These are phyloP conservation scores for Ambrosia artemisiifolia DNA, from an alignment of 129 eudicot species.

Conservation along the genomic window DNA sequence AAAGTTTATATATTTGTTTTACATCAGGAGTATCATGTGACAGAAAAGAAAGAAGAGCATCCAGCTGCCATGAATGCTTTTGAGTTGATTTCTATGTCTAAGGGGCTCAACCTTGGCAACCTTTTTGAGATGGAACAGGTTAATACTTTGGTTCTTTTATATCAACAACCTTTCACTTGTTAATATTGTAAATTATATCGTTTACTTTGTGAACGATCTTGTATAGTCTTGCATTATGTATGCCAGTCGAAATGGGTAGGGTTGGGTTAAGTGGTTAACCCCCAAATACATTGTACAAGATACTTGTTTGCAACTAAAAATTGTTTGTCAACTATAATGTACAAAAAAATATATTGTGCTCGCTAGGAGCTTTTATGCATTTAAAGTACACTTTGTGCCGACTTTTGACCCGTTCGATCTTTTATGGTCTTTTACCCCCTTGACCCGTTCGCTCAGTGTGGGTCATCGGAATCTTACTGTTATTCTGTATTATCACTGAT, in stretches of 20 bases:
- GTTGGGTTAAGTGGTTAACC: neutral
- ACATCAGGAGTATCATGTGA: constrained; percentile 74
- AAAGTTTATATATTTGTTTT: constrained; percentile 20
- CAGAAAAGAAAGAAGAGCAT: constrained; percentile 76
- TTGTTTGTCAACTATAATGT: neutral
- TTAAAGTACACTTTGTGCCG: neutral
- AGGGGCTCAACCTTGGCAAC: constrained; percentile 90
- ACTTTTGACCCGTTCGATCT: neutral
- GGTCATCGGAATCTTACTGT: neutral
- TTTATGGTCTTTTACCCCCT: neutral
- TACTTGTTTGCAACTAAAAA: neutral
- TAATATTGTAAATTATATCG: neutral
- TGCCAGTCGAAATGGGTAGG: neutral
- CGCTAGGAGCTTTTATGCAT: neutral
- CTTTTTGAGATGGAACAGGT: constrained; percentile 87
- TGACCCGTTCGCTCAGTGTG: neutral
- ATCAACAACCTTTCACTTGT: neutral
- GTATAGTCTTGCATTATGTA: neutral
- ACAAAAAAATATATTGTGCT: neutral
- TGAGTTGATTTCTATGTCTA: constrained; percentile 90
- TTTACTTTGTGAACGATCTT: neutral
- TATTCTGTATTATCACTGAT: no score
- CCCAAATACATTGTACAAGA: neutral
- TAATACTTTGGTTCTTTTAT: neutral
- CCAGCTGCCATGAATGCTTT: constrained; percentile 98